Evolutionary conservation across 2,329 filamentous ascomycete species (phyloP), one percentile per base, ranked within the genome.

Genomic region (Claviceps digitariae): DNA sequence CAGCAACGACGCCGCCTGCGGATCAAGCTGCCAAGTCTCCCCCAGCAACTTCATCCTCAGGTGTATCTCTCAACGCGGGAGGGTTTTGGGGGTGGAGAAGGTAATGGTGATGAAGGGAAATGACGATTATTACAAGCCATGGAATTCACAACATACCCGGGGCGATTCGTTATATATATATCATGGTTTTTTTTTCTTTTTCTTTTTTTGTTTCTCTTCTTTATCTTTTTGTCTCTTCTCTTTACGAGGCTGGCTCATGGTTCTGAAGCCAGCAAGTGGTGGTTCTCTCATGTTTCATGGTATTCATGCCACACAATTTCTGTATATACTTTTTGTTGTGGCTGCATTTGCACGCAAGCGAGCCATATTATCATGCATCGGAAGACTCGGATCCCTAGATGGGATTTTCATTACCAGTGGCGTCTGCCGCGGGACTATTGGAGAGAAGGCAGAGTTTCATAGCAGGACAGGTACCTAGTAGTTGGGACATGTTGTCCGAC

Each of bases 41-140:
- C 7, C 29, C 58, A 8, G 53, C 58, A 21, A 52, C 61, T 7
- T 27, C 58, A 8, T 53, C 58, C 20, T 52, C 60, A 41, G 60
- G 58, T 38, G 60, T 58, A 2, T 57, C 64, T 17, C 56, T 62
- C 27, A 63, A 63, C 34, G 66, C 66, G 40, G 74, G 75, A 31
- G 72, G 77, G 3, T 82, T 81, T 62, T 82, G 78, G 75, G 76
- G 76, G 13, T 78, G 75, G 76, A 66, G 74, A 51, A 67, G 69
- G 59, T 74, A 59, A 67, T 43, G 29, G 17, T 20, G 4, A 27
- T 51, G 52, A 52, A 50, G 20, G 9, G 20, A 20, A n/a, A 13
- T 23, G 46, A 17, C 8, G 17, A 47, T 34, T n/a, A 8, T 17
- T 21, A 5, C 15, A 48, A 23, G 21, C 21, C 8, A 38, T 49